phyloP scores from a whole-genome alignment of 2,329 filamentous ascomycete species.

The Albophoma yamanashiensis region DNA sequence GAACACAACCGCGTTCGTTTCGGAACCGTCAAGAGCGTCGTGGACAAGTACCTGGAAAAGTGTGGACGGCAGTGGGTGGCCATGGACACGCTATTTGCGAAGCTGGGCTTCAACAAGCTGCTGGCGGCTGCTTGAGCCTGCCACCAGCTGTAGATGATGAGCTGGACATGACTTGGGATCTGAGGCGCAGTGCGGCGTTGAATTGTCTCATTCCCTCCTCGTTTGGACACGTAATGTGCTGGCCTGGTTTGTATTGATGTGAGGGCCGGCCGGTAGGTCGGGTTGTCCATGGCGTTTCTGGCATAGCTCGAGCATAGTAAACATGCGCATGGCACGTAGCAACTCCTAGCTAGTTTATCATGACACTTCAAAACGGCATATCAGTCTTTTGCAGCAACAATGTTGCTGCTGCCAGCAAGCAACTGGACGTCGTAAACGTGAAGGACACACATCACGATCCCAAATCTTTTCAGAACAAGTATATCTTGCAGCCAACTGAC shows the following conservation, averaged over 20 bases:
- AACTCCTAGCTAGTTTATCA: background rate
- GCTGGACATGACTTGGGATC: background rate
- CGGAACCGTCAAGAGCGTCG: conserved; percentile 60
- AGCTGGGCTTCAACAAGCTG: conserved; percentile 42
- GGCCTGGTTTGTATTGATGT: background rate
- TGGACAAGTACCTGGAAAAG: conserved; percentile 78
- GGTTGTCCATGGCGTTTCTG: background rate
- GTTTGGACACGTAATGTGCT: background rate
- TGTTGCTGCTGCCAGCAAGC: background rate
- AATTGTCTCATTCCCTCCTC: background rate
- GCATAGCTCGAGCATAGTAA: background rate
- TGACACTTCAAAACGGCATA: background rate
- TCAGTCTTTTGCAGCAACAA: no score
- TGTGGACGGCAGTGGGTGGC: conserved; percentile 88
- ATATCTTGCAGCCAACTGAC: conserved; percentile 6
- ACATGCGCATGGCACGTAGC: background rate
- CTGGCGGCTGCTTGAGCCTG: conserved; percentile 2
- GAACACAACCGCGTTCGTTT: conserved; percentile 79
- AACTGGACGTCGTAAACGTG: background rate
- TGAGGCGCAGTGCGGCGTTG: background rate
- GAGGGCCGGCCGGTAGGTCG: no score
- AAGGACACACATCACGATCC: background rate
- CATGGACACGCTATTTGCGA: conserved; percentile 79
- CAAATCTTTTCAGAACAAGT: conserved; percentile 3
- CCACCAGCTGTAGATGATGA: background rate